Conservation (phyloP, 192 early-diverging fungal genomes). For the Backusella westeae region DNA sequence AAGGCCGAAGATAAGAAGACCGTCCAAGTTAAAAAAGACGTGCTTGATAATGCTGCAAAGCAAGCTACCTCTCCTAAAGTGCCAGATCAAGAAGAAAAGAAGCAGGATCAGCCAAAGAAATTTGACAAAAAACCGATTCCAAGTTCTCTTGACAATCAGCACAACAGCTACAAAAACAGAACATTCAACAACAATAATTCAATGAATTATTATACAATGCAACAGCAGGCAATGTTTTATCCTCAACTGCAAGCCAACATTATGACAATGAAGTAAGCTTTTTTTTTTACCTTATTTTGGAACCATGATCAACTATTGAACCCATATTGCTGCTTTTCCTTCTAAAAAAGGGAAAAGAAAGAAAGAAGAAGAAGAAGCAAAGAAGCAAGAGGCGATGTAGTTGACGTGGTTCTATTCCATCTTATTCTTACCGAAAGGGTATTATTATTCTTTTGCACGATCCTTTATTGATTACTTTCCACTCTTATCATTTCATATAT, state of each 20-base stretch:
- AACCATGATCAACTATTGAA: constrained; percentile 1
- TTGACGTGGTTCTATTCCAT: not conserved
- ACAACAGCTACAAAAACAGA: not conserved
- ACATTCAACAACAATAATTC: not conserved
- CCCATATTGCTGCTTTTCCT: not conserved
- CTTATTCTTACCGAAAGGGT: not conserved
- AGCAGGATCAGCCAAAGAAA: not conserved
- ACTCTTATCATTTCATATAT: not conserved
- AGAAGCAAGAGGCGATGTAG: not conserved
- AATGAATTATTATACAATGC: not conserved
- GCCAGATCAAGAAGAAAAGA: constrained; percentile 1
- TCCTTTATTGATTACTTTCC: not conserved
- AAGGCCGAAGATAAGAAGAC: not conserved
- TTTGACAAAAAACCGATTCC: not conserved
- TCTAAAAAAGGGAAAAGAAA: not conserved
- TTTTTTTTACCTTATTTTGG: not conserved
- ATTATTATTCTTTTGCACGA: not conserved
- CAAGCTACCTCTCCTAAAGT: not conserved
- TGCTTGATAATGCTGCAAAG: not conserved
- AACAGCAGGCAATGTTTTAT: not conserved
- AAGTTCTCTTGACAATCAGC: not conserved
- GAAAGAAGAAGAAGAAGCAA: not conserved
- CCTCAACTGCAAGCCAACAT: not conserved
- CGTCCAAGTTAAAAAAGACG: not conserved
- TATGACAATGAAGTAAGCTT: not conserved